Base-by-base conservation (phyloP, 208 protist species). In the Trypanosoma scelopori region DNA sequence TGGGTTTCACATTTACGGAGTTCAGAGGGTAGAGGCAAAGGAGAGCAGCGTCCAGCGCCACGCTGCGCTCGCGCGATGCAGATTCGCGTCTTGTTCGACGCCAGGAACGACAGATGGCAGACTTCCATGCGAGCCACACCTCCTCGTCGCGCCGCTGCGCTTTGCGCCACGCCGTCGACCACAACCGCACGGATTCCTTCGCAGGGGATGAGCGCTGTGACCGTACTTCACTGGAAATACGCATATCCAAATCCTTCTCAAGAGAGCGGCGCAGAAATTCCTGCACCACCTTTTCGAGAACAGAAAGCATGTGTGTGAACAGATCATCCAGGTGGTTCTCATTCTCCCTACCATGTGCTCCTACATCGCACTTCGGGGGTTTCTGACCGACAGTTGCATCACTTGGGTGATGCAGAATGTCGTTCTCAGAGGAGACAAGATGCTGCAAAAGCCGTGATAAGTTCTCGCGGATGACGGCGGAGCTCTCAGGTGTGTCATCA, bases 101-200 rank as follows among this genome's bases (percentile, higher is more conserved):
- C 62, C 62, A 68, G 15, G 50, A 55, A 50, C 62, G 62, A 50
- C 37, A 59, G 32, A 68, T 18, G 16, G 62, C 62, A 41, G 62
- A 68, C 18, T 46, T 55, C 62, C 62, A 68, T 22, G 1, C 41
- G 32, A 68, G 18, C 62, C 62, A 68, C 20, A 35, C 62, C 51
- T 68, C 62, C 23, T 58, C 51, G 42, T 68, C 62, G 22, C 51
- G 49, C 27, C 37, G 50, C 5, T 58, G 23, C 35, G 62, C 62
- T 25, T 56, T 5, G 18, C 51, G 51, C 62, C 50, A 68, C 7
- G 51, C 62, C 49, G 18, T 13, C 15, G 51, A 59, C 62, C 62
- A 68, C 18, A 30, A 27, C 15, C 25, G 37, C 18, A 13, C 51
- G 22, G 28, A 3, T 18, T 63, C 57, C 16, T 39, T 42, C 32